Conservation (phyloP, 2,329 filamentous ascomycete species). For the Aspergillus tubingensis region DNA sequence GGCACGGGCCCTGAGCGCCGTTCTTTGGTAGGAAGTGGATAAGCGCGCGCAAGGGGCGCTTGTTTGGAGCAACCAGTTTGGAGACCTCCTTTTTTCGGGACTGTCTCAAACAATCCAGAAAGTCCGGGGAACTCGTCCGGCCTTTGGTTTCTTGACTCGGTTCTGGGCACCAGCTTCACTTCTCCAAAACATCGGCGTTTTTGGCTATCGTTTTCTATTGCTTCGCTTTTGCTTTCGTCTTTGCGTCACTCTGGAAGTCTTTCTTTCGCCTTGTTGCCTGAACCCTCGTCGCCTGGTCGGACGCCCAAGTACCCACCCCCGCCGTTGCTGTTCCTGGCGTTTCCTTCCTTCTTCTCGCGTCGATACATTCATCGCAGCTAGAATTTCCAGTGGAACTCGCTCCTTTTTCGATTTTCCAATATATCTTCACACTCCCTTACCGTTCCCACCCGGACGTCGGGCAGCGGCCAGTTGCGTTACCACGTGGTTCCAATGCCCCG, state of each 20-base stretch:
- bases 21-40: constrained; percentile 18
- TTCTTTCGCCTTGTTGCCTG: constrained; percentile 26
- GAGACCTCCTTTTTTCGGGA: constrained; percentile 36
- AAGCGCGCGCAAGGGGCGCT: constrained; percentile 44
- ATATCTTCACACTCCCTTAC: constrained; percentile 4
- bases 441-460: constrained; percentile 4
- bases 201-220: constrained; percentile 12
- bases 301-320: constrained; percentile 13
- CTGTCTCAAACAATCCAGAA: constrained; percentile 16
- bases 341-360: constrained; percentile 15
- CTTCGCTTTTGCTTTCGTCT: constrained; percentile 16
- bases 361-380: constrained; percentile 9
- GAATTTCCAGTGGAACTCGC: constrained; percentile 8
- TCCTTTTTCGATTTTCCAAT: constrained; percentile 5
- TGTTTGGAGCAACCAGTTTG: constrained; percentile 27
- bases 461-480: constrained; percentile 14
- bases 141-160: constrained; percentile 16
- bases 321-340: constrained; percentile 22
- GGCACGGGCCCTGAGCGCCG: constrained; percentile 16
- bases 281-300: constrained; percentile 23
- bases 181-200: constrained; percentile 12
- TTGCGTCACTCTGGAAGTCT: constrained; percentile 33
- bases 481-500: constrained; percentile 17
- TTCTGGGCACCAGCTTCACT: constrained; percentile 17
- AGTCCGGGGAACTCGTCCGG: constrained; percentile 31